Evolutionary conservation across 1,284 basidiomycete genomes (phyloP).

Genomic region (Ustilago bromivora): DNA sequence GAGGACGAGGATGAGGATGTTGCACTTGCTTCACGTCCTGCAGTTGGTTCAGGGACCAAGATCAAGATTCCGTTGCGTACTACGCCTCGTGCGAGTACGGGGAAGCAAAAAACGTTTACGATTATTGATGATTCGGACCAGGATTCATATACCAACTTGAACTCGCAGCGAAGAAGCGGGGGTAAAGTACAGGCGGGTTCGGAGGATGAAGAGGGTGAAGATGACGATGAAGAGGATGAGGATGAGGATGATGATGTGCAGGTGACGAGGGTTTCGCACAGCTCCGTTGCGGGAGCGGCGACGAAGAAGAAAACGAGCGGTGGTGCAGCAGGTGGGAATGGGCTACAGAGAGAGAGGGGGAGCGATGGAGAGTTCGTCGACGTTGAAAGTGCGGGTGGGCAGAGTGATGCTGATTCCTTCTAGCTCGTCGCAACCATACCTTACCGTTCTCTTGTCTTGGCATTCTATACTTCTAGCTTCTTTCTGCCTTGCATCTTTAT

Average conservation of each 20-base stretch:
- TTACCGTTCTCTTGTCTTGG: neutral
- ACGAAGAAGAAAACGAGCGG: conserved; percentile 14
- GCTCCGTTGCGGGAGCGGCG: neutral
- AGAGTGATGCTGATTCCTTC: conserved; percentile 51
- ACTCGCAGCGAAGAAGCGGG: neutral
- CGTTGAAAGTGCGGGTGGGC: conserved; percentile 49
- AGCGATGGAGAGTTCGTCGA: conserved; percentile 55
- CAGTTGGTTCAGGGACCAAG: conserved; percentile 13
- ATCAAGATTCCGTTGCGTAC: conserved; percentile 22
- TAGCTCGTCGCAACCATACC: neutral
- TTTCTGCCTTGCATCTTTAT: neutral
- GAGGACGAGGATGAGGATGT: conserved; percentile 41
- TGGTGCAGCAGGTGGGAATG: neutral
- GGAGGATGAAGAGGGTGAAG: conserved; percentile 37
- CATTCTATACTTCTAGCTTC: neutral
- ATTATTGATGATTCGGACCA: conserved; percentile 30
- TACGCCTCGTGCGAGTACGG: neutral
- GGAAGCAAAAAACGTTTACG: conserved; percentile 23
- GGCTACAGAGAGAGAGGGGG: conserved; percentile 42
- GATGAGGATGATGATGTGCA: conserved; percentile 35
- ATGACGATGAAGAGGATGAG: conserved; percentile 25
- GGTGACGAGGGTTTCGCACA: conserved; percentile 14
- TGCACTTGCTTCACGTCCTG: conserved; percentile 14
- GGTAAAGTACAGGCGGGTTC: conserved; percentile 5
- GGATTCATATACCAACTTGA: conserved; percentile 19